Percentiles rank a stretch among this genome's conserved stretches.
phyloP scores from a whole-genome alignment of 805 yeast species.

The Kuraishia ogatae region DNA sequence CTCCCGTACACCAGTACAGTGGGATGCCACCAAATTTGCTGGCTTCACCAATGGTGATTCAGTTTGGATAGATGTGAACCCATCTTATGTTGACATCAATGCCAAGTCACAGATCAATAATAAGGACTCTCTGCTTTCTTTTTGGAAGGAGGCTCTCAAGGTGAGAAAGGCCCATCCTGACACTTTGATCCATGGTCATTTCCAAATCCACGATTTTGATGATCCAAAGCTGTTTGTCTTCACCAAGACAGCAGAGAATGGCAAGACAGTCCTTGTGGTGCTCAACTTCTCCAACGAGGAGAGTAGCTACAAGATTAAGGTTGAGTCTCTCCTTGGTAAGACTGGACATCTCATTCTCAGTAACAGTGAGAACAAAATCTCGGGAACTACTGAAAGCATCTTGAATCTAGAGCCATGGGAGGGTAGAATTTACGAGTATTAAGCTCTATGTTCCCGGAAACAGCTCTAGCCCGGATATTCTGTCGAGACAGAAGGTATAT shows the following conservation, averaged over 20 bases:
- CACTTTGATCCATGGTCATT: constrained; percentile 29
- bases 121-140: constrained; percentile 34
- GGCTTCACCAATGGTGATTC: constrained; percentile 42
- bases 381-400: constrained; percentile 13
- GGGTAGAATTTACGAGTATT: constrained; percentile 27
- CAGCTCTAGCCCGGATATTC: no score
- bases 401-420: constrained; percentile 31
- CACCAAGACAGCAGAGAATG: constrained; percentile 25
- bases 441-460: not conserved
- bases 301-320: constrained; percentile 21
- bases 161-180: constrained; percentile 37
- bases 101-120: constrained; percentile 36
- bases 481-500: no score
- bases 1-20: constrained; percentile 49
- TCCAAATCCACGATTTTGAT: constrained; percentile 33
- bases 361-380: constrained; percentile 25
- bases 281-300: constrained; percentile 32
- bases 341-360: constrained; percentile 10
- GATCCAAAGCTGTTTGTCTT: constrained; percentile 32
- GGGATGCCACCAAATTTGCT: constrained; percentile 34
- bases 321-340: constrained; percentile 4
- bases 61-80: constrained; percentile 43
- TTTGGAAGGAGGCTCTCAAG: constrained; percentile 34
- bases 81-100: constrained; percentile 39
- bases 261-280: constrained; percentile 25